Evolutionary conservation across 1,284 basidiomycete species (phyloP).

Genomic region (Vanrija pseudolonga): DNA sequence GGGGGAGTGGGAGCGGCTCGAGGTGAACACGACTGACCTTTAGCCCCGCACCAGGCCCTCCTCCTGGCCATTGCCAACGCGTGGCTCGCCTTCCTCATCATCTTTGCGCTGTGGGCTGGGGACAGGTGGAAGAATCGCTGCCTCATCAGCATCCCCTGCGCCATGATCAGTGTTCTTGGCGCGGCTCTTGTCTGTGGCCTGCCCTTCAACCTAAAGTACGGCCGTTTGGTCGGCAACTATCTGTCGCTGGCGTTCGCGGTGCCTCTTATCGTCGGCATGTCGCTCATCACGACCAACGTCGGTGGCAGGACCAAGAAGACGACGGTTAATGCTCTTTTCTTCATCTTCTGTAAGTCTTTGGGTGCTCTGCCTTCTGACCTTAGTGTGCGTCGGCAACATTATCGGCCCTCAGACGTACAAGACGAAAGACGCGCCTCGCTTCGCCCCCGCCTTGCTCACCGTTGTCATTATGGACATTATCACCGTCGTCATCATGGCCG

Average conservation of each 20-base stretch:
- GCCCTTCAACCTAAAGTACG: neutral
- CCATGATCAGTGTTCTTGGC: slow-evolving; percentile 12
- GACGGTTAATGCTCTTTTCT: slow-evolving; percentile 10
- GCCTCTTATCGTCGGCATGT: neutral
- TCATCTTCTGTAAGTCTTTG: neutral
- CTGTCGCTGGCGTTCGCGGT: neutral
- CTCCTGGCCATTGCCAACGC: slow-evolving; percentile 16
- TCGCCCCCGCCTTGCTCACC: slow-evolving; percentile 1
- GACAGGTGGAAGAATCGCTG: slow-evolving; percentile 11
- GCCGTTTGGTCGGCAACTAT: slow-evolving; percentile 7
- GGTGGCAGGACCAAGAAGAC: slow-evolving; percentile 26
- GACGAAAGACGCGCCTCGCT: slow-evolving; percentile 3
- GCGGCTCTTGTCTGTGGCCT: slow-evolving; percentile 17
- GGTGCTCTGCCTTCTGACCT: too few species aligned
- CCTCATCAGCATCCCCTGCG: slow-evolving; percentile 4
- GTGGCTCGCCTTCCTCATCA: slow-evolving; percentile 12
- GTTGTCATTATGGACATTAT: neutral
- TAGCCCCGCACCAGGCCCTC: too few species aligned
- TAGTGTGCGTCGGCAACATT: slow-evolving; percentile 7
- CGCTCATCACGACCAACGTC: slow-evolving; percentile 11
- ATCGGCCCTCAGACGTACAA: slow-evolving; percentile 13
- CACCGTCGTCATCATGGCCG: neutral
- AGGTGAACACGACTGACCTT: too few species aligned
- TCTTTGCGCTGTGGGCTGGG: slow-evolving; percentile 12
- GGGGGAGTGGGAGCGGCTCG: too few species aligned